Evolutionary conservation across 768 basidiomycete genomes (phyloP).

Genomic region (Amanita fuliginea): DNA sequence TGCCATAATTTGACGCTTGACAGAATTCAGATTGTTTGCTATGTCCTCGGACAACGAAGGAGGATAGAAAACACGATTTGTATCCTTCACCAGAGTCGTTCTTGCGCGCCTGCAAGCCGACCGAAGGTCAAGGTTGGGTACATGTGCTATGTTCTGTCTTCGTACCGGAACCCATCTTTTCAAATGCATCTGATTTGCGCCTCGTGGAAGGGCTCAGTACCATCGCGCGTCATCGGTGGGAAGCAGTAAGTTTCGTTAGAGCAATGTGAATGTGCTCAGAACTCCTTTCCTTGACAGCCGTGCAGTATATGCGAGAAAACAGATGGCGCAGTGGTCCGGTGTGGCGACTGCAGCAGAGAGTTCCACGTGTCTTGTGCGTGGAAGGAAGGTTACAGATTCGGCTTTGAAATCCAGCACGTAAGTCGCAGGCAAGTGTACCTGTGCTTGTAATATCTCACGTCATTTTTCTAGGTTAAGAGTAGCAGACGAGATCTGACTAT

Average conservation of each 20-base stretch:
- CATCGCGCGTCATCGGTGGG: constrained; percentile 63
- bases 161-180: constrained; percentile 74
- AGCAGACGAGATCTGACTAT: constrained; percentile 58
- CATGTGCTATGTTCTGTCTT: constrained; percentile 88
- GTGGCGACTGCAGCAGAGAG: constrained; percentile 69
- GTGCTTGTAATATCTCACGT: not conserved
- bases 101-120: constrained; percentile 75
- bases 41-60: constrained; percentile 54
- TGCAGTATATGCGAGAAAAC: constrained; percentile 65
- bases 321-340: constrained; percentile 75
- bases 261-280: not conserved
- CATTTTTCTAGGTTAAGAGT: constrained; percentile 51
- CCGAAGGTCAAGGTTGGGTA: constrained; percentile 89
- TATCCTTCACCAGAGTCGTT: constrained; percentile 49
- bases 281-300: constrained; percentile 30
- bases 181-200: constrained; percentile 61
- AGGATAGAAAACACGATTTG: constrained; percentile 34
- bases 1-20: constrained; percentile 1
- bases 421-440: constrained; percentile 14
- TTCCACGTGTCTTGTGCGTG: constrained; percentile 91
- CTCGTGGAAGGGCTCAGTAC: constrained; percentile 81
- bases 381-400: constrained; percentile 73
- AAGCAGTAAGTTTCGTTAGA: constrained; percentile 36
- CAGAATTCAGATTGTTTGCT: constrained; percentile 81
- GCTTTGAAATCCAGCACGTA: constrained; percentile 85